Percentiles rank a stretch among this genome's conserved stretches.
Conservation (phyloP, 202 grass and related monocot genomes). For the Zizania palustris region DNA sequence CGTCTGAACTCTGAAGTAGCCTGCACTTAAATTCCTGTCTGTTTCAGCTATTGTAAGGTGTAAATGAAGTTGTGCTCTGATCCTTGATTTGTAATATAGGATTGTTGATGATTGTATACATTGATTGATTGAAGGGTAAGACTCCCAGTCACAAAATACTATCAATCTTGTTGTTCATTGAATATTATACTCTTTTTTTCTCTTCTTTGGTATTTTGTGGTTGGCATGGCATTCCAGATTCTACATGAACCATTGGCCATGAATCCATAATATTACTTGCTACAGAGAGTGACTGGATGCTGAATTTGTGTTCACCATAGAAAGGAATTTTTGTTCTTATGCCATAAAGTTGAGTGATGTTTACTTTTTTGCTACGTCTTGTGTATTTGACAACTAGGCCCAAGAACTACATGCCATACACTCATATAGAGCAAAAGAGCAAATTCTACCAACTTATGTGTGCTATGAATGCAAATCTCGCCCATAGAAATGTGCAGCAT, state of each 20-base stretch:
- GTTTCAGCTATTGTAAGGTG: conserved; percentile 27
- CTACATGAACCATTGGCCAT: not conserved
- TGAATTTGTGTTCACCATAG: not conserved
- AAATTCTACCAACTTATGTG: no score
- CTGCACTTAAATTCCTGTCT: conserved; percentile 19
- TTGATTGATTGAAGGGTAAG: not conserved
- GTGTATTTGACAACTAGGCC: no score
- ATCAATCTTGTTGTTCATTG: conserved; percentile 1
- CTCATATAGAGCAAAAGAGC: no score
- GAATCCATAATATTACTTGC: not conserved
- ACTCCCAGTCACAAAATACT: not conserved
- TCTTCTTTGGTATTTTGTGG: not conserved
- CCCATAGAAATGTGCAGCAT: not conserved
- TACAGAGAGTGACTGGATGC: not conserved
- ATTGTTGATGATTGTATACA: conserved; percentile 5
- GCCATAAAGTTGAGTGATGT: no score
- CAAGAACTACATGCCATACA: no score
- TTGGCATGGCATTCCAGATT: not conserved
- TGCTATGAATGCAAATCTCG: no score
- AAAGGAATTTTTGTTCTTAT: no score
- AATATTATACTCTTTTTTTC: not conserved
- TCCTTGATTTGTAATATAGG: not conserved
- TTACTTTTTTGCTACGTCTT: no score
- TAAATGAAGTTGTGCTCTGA: conserved; percentile 22
- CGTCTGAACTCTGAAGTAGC: conserved; percentile 47